phyloP scores from a whole-genome alignment of 2,329 filamentous ascomycete species.

The Arthrobotrys entomopaga region DNA sequence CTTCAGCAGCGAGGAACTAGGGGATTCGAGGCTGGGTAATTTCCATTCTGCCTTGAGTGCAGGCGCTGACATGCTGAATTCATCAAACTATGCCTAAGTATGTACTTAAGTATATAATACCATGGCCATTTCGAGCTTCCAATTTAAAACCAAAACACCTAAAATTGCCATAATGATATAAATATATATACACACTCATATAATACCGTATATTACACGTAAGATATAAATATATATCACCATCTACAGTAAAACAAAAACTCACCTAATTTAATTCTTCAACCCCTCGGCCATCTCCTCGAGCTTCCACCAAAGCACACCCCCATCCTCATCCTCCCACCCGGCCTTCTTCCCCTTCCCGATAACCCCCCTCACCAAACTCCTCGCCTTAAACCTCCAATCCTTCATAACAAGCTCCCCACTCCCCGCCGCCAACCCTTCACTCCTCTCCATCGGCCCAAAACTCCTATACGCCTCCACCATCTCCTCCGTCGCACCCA shows the following conservation, averaged over 20 bases:
- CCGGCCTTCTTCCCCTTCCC: slow-evolving; percentile 82
- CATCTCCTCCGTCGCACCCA: slow-evolving; percentile 80
- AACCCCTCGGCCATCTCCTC: slow-evolving; percentile 20
- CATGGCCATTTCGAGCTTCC: too few relatives aligned
- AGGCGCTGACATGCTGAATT: too few relatives aligned
- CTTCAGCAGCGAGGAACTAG: too few relatives aligned
- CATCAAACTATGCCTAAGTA: too few relatives aligned
- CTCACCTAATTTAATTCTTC: slow-evolving; percentile 11
- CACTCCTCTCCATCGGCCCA: slow-evolving; percentile 70
- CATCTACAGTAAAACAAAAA: slow-evolving; percentile 7
- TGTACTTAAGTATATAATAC: too few relatives aligned
- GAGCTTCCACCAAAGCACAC: slow-evolving; percentile 23
- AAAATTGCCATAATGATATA: background rate
- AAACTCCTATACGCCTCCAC: slow-evolving; percentile 86
- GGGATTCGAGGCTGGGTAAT: too few relatives aligned
- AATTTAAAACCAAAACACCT: too few relatives aligned
- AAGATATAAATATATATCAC: background rate
- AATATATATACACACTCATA: background rate
- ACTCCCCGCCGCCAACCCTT: slow-evolving; percentile 65
- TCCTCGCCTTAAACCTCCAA: slow-evolving; percentile 90
- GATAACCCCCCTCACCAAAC: slow-evolving; percentile 82
- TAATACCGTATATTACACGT: background rate
- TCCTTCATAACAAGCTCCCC: slow-evolving; percentile 75
- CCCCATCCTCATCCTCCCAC: slow-evolving; percentile 72
- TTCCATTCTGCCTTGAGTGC: too few relatives aligned